Evolutionary conservation across 2,329 filamentous ascomycete species (phyloP), one percentile per base, ranked within the genome.

Genomic region (Myriosclerotinia duriaeana): DNA sequence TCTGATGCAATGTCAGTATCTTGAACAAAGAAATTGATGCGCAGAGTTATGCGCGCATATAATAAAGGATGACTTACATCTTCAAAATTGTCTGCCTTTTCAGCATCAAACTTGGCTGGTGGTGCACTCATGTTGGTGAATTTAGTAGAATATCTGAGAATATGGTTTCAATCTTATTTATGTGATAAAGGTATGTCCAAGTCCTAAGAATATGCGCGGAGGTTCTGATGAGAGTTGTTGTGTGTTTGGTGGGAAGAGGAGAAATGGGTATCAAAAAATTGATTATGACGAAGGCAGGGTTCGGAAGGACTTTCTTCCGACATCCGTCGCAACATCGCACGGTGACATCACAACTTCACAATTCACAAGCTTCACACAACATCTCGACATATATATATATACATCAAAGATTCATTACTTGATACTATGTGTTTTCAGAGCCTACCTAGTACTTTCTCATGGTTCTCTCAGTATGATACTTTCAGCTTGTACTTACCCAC

Each of bases 51-150:
- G 58, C 14, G 42, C 62, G 65, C 26, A 44, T 11, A 50, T 60
- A 64, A 60, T 44, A 42, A 30, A 30, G 64, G 53, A 64, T 63
- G 61, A 46, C 89, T 72, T 78, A 87, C 86, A 79, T 89, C 87
- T 78, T 89, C 86, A 71, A 88, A 82, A 79, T 91, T 91, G 76
- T 89, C 85, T 46, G 87, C 86, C 77, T 87, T 79, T 75, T 90
- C 86, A 34, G 85, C 78, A 68, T 86, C 80, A 72, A 86, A 83
- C 54, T 74, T 75, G n/a, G 74, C 72, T 68, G 77, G 74, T 22
- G 73, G 66, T 48, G 44, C 69, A 65, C 68, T 70, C 69, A 72
- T 72, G 46, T 52, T 71, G 55, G n/a, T 12, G 17, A 42, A 20
- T 44, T 20, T 2, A 20, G 8, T 36, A 34, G n/a, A n/a, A 3